phyloP scores from a whole-genome alignment of 2,329 filamentous ascomycete genomes.

The Fusarium devonianum region DNA sequence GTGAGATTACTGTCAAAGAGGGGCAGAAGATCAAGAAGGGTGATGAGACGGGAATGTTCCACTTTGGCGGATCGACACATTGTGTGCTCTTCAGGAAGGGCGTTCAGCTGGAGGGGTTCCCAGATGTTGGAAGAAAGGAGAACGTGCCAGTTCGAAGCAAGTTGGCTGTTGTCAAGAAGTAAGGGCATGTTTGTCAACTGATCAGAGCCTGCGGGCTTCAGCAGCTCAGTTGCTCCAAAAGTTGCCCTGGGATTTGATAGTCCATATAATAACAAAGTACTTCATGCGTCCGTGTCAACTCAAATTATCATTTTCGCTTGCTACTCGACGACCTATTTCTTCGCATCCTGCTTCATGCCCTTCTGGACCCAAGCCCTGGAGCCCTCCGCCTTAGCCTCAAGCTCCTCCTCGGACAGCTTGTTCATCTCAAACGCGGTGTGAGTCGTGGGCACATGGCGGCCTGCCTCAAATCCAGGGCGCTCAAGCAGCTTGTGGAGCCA shows the following conservation, averaged over 20 bases:
- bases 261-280: no score
- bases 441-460: slow-evolving; percentile 72
- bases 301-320: no score
- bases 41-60: slow-evolving; percentile 78
- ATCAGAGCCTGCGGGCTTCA: no score
- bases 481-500: slow-evolving; percentile 78
- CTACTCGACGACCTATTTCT: slow-evolving; percentile 47
- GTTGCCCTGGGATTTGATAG: no score
- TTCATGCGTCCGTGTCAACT: no score
- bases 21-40: slow-evolving; percentile 74
- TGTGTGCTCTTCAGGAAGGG: slow-evolving; percentile 70
- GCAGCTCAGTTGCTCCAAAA: no score
- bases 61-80: slow-evolving; percentile 77
- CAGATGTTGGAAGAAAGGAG: slow-evolving; percentile 44
- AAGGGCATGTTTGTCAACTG: background rate
- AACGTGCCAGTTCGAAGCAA: slow-evolving; percentile 52
- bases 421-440: slow-evolving; percentile 65
- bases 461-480: slow-evolving; percentile 77
- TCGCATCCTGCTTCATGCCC: slow-evolving; percentile 72
- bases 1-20: slow-evolving; percentile 72
- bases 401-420: slow-evolving; percentile 57
- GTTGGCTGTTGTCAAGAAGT: slow-evolving; percentile 45
- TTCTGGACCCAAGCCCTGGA: slow-evolving; percentile 70
- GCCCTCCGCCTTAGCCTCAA: slow-evolving; percentile 63
- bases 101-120: slow-evolving; percentile 55